Evolutionary conservation across 768 basidiomycete species (phyloP).

Genomic region (Grammothele lineata): DNA sequence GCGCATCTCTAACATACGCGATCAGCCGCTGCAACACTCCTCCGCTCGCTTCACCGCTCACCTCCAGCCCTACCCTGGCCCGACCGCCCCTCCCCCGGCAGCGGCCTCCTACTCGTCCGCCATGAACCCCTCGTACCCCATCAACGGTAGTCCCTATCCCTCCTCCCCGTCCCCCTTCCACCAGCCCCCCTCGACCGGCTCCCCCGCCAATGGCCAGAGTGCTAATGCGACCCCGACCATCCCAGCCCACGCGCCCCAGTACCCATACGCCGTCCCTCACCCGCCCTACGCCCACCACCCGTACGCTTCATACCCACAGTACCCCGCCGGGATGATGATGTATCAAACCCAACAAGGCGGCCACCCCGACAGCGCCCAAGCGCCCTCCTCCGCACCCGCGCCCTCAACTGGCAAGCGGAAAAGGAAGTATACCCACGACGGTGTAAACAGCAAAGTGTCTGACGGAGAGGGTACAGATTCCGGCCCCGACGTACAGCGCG

Average conservation of each 20-base stretch:
- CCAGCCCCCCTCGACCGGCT: constrained; percentile 27
- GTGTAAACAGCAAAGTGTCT: constrained; percentile 26
- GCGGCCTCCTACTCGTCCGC: constrained; percentile 29
- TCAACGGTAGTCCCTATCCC: constrained; percentile 50
- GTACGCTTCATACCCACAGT: constrained; percentile 56
- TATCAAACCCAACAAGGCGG: constrained; percentile 44
- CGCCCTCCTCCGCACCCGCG: constrained; percentile 27
- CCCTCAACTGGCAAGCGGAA: constrained; percentile 55
- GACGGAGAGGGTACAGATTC: constrained; percentile 56
- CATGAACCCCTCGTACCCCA: constrained; percentile 68
- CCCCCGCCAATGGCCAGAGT: constrained; percentile 35
- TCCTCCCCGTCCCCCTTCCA: constrained; percentile 34
- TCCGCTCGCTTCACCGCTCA: constrained; percentile 34
- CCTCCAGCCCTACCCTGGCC: constrained; percentile 53
- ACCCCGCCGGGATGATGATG: constrained; percentile 61
- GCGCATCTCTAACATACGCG: constrained; percentile 29
- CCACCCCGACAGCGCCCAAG: constrained; percentile 32
- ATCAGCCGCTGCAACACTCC: constrained; percentile 22
- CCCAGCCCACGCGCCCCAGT: constrained; percentile 38
- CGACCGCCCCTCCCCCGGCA: constrained; percentile 14
- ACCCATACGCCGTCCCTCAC: constrained; percentile 56
- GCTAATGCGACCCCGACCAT: constrained; percentile 33
- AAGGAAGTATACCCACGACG: constrained; percentile 35
- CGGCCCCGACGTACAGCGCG: constrained; percentile 36
- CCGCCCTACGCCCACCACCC: constrained; percentile 44